Evolutionary conservation across 805 yeast genomes (phyloP).

Genomic region (Wickerhamiella domercqiae): DNA sequence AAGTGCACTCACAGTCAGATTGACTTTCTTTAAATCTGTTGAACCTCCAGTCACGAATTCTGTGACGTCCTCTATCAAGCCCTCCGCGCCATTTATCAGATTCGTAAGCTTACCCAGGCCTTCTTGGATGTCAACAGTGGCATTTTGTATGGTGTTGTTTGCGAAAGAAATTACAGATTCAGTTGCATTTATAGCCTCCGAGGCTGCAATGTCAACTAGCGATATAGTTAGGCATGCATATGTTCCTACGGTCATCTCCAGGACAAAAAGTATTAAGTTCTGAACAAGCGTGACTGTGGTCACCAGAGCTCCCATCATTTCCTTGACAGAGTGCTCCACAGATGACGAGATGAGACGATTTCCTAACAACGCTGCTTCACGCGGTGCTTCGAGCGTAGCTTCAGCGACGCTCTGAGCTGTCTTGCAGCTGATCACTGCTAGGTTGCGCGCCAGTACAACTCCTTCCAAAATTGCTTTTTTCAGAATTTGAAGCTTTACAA

Average conservation of each 20-base stretch:
- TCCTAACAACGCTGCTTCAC: conserved; percentile 38
- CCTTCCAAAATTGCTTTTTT: conserved; percentile 31
- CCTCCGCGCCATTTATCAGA: conserved; percentile 40
- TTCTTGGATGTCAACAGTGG: conserved; percentile 48
- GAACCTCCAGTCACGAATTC: conserved; percentile 38
- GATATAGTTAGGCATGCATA: conserved; percentile 70
- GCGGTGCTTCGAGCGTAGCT: conserved; percentile 35
- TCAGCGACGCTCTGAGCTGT: conserved; percentile 29
- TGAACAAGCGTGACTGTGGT: conserved; percentile 42
- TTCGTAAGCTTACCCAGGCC: conserved; percentile 49
- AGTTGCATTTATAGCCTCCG: conserved; percentile 59
- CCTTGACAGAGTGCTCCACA: conserved; percentile 34
- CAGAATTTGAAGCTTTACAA: conserved; percentile 48
- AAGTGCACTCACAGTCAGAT: conserved; percentile 41
- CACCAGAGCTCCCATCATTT: conserved; percentile 30
- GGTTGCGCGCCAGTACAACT: conserved; percentile 27
- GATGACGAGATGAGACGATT: conserved; percentile 37
- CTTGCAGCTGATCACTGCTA: conserved; percentile 33
- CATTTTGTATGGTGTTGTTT: conserved; percentile 39
- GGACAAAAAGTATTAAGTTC: conserved; percentile 41
- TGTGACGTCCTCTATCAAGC: conserved; percentile 37
- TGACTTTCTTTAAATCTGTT: conserved; percentile 33
- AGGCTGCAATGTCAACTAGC: conserved; percentile 55
- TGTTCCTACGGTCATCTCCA: conserved; percentile 71
- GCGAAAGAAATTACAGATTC: conserved; percentile 44